Conservation (phyloP, 1,284 basidiomycete species). For the Trametes polyzona region DNA sequence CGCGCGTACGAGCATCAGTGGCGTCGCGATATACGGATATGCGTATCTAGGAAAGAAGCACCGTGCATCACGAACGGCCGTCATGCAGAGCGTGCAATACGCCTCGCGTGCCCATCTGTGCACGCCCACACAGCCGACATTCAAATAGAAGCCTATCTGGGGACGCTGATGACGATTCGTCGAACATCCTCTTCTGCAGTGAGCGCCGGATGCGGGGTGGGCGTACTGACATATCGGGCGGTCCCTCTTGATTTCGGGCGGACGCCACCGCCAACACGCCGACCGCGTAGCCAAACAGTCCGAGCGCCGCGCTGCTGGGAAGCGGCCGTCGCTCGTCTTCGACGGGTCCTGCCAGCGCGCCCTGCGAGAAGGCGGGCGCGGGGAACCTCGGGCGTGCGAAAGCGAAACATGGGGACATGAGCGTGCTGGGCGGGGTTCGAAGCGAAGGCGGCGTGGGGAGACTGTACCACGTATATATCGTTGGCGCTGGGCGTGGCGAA, state of each 20-base stretch:
- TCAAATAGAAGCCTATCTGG: not conserved
- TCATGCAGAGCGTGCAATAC: too few relatives aligned
- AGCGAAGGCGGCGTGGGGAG: not conserved
- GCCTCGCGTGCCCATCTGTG: not conserved
- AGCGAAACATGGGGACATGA: not conserved
- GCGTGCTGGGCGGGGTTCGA: not conserved
- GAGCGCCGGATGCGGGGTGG: not conserved
- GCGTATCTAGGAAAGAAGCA: not conserved
- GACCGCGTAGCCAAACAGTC: not conserved
- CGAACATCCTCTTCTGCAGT: too few relatives aligned
- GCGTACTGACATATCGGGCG: not conserved
- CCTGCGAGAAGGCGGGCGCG: not conserved
- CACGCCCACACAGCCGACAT: not conserved
- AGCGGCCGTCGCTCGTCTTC: conserved; percentile 1
- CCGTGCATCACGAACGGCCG: not conserved
- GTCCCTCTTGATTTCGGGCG: not conserved
- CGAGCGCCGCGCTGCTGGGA: conserved; percentile 9
- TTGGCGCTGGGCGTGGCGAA: not conserved
- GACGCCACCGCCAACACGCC: conserved; percentile 4
- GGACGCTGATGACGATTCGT: too few relatives aligned
- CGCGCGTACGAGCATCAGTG: not conserved
- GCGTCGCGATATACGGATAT: too few relatives aligned
- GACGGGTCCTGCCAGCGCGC: not conserved
- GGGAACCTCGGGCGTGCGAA: not conserved
- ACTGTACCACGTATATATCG: not conserved